Evolutionary conservation across 805 yeast genomes (phyloP), one percentile per base, ranked within the genome.

Genomic region (Jamesozyma spencerorum): DNA sequence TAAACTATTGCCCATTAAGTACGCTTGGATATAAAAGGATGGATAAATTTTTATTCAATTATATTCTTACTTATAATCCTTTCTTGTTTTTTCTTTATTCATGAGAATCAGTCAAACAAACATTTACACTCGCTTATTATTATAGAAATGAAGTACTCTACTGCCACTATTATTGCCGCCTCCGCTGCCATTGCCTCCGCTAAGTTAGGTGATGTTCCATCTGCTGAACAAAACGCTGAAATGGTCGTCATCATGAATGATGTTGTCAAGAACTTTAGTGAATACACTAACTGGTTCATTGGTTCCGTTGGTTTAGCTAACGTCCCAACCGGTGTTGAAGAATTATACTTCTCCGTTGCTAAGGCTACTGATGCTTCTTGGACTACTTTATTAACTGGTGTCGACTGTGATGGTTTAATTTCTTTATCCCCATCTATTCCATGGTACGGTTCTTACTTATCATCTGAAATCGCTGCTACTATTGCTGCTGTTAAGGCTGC

Each of bases 291-390:
- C 4, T 33, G 36, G 36, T 35, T 32, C 30, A 13, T 36, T 12
- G 3, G 18, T 32, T 5, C 41, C 36, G 36, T 44, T 31, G 18
- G 28, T 15, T 10, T 22, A 22, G 26, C 26, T 22, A 19, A 38
- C 34, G 38, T 39, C 13, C 54, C 54, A 43, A 39, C 47, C 8
- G 43, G 37, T 20, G 34, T 50, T 30, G 15, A 40, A 26, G 38
- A 39, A 15, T 32, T 45, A 22, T 46, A 45, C 29, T 27, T 41
- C 24, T 47, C 47, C 22, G 44, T 53, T 37, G 47, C 51, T 31
- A 57, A 61, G 18, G 60, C 58, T 38, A 60, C 63, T 15, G 64
- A 61, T 43, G 58, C 55, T 18, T 50, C 59, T 15, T 62, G 55
- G 51, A 61, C 66, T 41, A 47, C 60, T 17, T 48, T 57, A 44